These are phyloP conservation scores for Ustilago bromivora DNA, from an alignment of 1,284 basidiomycete species.

Conservation along the genomic window DNA sequence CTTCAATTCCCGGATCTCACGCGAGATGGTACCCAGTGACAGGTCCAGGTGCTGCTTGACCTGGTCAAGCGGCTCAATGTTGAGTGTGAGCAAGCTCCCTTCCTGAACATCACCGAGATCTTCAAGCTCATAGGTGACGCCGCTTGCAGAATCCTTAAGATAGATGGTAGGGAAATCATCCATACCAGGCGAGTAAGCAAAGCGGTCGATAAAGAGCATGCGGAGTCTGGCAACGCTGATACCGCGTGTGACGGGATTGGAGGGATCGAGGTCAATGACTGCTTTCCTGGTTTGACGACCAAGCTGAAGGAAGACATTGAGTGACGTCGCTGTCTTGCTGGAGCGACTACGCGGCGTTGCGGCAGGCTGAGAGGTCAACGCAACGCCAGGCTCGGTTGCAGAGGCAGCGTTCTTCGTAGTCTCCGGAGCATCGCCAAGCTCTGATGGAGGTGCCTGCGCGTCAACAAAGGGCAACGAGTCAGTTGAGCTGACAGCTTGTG, in stretches of 20 bases:
- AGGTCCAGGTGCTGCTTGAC: constrained; percentile 97
- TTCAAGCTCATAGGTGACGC: constrained; percentile 94
- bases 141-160: constrained; percentile 87
- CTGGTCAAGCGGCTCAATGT: constrained; percentile 97
- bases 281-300: constrained; percentile 93
- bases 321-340: constrained; percentile 10
- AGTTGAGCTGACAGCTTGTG: constrained; percentile 47
- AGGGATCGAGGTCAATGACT: constrained; percentile 73
- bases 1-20: constrained; percentile 91
- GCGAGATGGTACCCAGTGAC: constrained; percentile 85
- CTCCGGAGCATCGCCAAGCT: constrained; percentile 16
- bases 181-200: constrained; percentile 87
- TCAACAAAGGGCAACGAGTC: constrained; percentile 58
- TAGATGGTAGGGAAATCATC: constrained; percentile 97
- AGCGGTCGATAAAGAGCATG: constrained; percentile 92
- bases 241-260: constrained; percentile 42
- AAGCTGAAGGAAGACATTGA: constrained; percentile 84
- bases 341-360: constrained; percentile 20
- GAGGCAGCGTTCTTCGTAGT: background rate
- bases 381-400: background rate
- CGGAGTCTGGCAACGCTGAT: constrained; percentile 80
- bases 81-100: constrained; percentile 86
- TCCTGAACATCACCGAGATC: constrained; percentile 93
- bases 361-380: background rate
- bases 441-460: constrained; percentile 30